phyloP scores from a whole-genome alignment of 345 rosid species.

The Schrenkiella parvula region DNA sequence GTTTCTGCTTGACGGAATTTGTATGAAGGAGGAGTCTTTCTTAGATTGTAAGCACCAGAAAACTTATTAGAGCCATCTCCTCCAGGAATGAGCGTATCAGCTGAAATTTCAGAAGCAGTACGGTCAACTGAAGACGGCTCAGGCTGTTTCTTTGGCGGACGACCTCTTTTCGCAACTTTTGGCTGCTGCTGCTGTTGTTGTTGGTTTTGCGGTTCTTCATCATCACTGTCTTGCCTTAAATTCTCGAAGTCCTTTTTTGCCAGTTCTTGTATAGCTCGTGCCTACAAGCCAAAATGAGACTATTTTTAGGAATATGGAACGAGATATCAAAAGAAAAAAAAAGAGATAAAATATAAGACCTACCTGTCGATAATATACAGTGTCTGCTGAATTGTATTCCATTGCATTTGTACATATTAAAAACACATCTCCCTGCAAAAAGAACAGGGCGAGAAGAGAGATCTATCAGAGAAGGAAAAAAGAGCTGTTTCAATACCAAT shows the following conservation, averaged over 20 bases:
- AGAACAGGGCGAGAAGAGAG: neutral
- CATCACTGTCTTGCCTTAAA: conserved; percentile 92
- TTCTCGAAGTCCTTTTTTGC: conserved; percentile 92
- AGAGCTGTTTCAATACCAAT: neutral
- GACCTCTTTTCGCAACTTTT: conserved; percentile 46
- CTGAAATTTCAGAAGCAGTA: conserved; percentile 56
- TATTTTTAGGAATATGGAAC: conserved; percentile 8
- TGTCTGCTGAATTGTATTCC: conserved; percentile 93
- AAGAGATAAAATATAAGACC: conserved; percentile 12
- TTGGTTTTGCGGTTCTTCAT: conserved; percentile 53
- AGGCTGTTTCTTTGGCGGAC: conserved; percentile 53
- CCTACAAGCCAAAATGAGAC: conserved; percentile 44
- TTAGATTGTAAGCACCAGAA: conserved; percentile 58
- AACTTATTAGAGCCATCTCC: conserved; percentile 44
- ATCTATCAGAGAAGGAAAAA: neutral
- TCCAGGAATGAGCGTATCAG: conserved; percentile 62
- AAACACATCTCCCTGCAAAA: conserved; percentile 74
- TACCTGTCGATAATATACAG: conserved; percentile 91
- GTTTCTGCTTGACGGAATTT: conserved; percentile 56
- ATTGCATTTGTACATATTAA: conserved; percentile 90
- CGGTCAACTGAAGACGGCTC: conserved; percentile 55
- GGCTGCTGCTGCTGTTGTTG: conserved; percentile 49
- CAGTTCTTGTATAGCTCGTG: conserved; percentile 79
- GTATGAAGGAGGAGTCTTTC: conserved; percentile 47
- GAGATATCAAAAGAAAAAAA: neutral